Conservation (phyloP, 208 protist species). For the Trypanosoma melophagium region DNA sequence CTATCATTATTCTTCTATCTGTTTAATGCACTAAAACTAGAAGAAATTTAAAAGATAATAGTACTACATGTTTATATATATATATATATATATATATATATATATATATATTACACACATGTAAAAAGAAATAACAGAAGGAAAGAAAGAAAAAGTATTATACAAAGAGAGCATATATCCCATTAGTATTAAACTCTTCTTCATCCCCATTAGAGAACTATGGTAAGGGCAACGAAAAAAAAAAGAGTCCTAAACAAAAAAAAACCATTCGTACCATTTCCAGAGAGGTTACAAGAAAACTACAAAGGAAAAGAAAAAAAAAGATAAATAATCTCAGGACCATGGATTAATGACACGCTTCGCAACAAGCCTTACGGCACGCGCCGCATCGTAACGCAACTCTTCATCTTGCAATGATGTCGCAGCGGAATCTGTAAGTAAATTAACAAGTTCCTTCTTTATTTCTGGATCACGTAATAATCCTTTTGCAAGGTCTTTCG, state of each 20-base stretch:
- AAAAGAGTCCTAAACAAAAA: too few species aligned
- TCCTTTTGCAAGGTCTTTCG: constrained; percentile 65
- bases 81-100: constrained; percentile 7
- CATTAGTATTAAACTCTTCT: too few species aligned
- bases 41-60: neutral
- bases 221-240: too few species aligned
- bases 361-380: constrained; percentile 52
- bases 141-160: too few species aligned
- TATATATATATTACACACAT: constrained; percentile 10
- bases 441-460: constrained; percentile 52
- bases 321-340: constrained; percentile 21
- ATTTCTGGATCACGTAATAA: constrained; percentile 61
- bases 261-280: too few species aligned
- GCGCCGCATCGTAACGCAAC: constrained; percentile 61
- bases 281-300: neutral
- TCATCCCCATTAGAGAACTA: too few species aligned
- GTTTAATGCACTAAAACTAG: constrained; percentile 19
- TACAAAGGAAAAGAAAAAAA: neutral
- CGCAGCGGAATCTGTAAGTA: constrained; percentile 54
- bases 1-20: constrained; percentile 6
- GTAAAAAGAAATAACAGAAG: too few species aligned
- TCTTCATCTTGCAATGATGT: constrained; percentile 54
- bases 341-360: constrained; percentile 53
- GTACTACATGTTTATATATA: neutral
- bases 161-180: too few species aligned